Percentiles rank a stretch among this genome's conserved stretches.
phyloP scores from a whole-genome alignment of 2,329 filamentous ascomycete species.

The Fusarium nisikadoi region DNA sequence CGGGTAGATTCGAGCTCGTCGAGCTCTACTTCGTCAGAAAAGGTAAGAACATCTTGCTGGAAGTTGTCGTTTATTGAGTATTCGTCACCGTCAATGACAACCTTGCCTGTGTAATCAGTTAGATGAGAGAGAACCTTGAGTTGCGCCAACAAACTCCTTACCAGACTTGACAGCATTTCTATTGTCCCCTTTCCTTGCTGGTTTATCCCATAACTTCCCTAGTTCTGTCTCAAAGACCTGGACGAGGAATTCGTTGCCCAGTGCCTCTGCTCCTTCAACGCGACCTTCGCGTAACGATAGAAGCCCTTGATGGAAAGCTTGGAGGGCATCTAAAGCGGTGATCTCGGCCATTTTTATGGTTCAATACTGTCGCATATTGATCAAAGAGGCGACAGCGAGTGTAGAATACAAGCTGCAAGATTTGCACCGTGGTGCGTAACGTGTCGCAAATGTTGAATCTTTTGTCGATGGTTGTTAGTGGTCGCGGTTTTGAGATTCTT shows the following conservation, averaged over 20 bases:
- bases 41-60: slow-evolving; percentile 80
- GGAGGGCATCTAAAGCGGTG: slow-evolving; percentile 79
- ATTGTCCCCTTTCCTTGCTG: slow-evolving; percentile 78
- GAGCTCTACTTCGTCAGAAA: slow-evolving; percentile 89
- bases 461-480: slow-evolving; percentile 38
- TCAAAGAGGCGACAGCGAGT: slow-evolving; percentile 32
- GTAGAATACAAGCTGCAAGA: slow-evolving; percentile 33
- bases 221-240: slow-evolving; percentile 78
- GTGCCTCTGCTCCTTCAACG: slow-evolving; percentile 67
- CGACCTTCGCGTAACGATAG: slow-evolving; percentile 78
- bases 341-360: slow-evolving; percentile 74
- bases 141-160: slow-evolving; percentile 49
- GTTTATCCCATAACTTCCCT: slow-evolving; percentile 78
- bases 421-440: slow-evolving; percentile 40
- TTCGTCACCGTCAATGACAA: slow-evolving; percentile 76
- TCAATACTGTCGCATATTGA: slow-evolving; percentile 60
- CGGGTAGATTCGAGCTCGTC: slow-evolving; percentile 88
- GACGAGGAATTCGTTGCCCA: slow-evolving; percentile 76
- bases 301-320: slow-evolving; percentile 88
- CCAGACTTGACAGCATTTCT: slow-evolving; percentile 76
- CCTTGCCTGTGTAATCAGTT: slow-evolving; percentile 69
- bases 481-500: slow-evolving; percentile 48
- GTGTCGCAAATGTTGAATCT: slow-evolving; percentile 37
- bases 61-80: slow-evolving; percentile 89
- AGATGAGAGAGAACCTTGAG: slow-evolving; percentile 9